Base-by-base conservation (phyloP, 768 basidiomycete species). In the Serendipita indica region DNA sequence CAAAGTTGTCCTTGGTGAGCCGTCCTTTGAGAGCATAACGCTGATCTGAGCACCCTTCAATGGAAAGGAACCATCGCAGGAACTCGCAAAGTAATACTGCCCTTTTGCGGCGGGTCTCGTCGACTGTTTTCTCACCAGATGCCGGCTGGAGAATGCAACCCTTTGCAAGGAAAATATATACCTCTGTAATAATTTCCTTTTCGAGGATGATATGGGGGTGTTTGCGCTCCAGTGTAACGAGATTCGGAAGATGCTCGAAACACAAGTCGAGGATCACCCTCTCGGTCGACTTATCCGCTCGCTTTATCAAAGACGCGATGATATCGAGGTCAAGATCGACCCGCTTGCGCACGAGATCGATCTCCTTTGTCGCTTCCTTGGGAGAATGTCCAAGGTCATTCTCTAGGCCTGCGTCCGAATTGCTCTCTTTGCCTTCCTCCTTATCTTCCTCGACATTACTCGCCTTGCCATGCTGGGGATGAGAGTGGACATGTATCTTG, bases 201-300 rank as follows among this genome's bases (percentile, higher is more conserved):
- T 10, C 3, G 7, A 27, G 20, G 49, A 54, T 27, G 20, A n/a
- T n/a, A 7, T 54, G 10, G 7, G 49, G 22, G 49, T 54, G 5
- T 10, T 54, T 16, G 7, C 30, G 49, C 22, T 54, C 49, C 22
- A 54, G 30, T n/a, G 30, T 4, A 12, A 16, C 22, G 16, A 54
- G 30, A 10, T 16, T 54, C 20, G 49, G 49, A 10, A 54, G 49
- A 16, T 54, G 20, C n/a, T 54, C 49, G 30, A 54, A 54, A n/a
- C 49, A 54, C 22, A 54, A 32, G 5, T 54, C 49, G 20, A 54
- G 2, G n/a, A 54, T 18, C 49, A 18, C 20, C 16, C 49, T 18
- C n/a, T 54, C 49, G 22, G 49, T 54, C 7, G 49, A 54, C 49
- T 54, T 54, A 28, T 54, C 49, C 7, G 49, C 49, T 10, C 7